Percentiles rank a stretch among this genome's conserved stretches.
Evolutionary conservation across 2,329 filamentous ascomycete genomes (phyloP).

Genomic region (Pseudogymnoascus sp.): DNA sequence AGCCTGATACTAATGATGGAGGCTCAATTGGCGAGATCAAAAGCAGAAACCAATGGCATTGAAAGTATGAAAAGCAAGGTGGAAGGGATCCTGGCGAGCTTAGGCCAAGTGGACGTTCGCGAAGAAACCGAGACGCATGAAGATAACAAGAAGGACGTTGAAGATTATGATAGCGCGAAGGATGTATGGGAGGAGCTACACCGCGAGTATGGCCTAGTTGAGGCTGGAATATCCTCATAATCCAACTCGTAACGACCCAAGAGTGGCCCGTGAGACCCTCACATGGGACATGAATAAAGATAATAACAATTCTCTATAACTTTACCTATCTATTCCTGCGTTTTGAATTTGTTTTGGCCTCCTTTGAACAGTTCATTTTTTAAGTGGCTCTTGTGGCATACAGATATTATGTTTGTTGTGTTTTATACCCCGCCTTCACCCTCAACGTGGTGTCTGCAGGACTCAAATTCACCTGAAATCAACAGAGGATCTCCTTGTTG

Average conservation of each 20-base stretch:
- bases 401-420: not conserved
- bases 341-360: not conserved
- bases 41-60: constrained; percentile 65
- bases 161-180: not conserved
- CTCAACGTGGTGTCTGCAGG: not conserved
- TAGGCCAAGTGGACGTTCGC: not conserved
- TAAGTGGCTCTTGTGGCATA: not conserved
- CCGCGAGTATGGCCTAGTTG: constrained; percentile 2
- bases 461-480: not conserved
- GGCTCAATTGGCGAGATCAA: constrained; percentile 66
- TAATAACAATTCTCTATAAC: not conserved
- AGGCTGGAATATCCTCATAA: not conserved
- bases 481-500: not conserved
- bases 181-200: not conserved
- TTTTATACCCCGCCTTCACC: not conserved
- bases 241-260: not conserved
- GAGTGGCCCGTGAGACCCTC: not conserved
- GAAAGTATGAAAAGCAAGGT: constrained; percentile 64
- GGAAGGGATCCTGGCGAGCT: constrained; percentile 51
- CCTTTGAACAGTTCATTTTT: not conserved
- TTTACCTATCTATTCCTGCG: not conserved
- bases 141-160: not conserved
- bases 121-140: not conserved
- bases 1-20: constrained; percentile 84
- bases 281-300: not conserved